Percentiles rank a stretch among this genome's conserved stretches.
Conservation (phyloP, 2,329 filamentous ascomycete genomes). For the Fusarium staphyleae region DNA sequence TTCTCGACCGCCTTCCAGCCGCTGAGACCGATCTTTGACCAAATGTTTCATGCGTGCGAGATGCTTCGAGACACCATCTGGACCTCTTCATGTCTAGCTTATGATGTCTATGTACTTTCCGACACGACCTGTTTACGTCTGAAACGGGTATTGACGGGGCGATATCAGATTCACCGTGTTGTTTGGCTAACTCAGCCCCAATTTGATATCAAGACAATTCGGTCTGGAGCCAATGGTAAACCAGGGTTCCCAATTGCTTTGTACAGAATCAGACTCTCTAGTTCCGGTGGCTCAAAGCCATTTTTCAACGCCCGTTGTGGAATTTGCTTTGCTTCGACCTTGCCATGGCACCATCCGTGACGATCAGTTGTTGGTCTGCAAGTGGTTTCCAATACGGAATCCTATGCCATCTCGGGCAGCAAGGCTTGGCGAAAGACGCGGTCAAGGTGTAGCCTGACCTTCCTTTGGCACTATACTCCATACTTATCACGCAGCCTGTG, state of each 20-base stretch:
- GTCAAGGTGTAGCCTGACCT: conserved; percentile 24
- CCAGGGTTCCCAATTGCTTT: conserved; percentile 1
- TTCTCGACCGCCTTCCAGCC: conserved; percentile 10
- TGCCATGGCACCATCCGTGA: conserved; percentile 20
- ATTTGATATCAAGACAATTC: conserved; percentile 1
- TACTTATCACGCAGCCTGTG: conserved; percentile 16
- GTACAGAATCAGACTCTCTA: conserved; percentile 3
- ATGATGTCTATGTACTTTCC: not conserved
- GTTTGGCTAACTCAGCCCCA: conserved; percentile 1
- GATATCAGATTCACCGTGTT: not conserved
- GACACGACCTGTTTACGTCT: conserved; percentile 1
- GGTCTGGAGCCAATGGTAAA: conserved; percentile 7
- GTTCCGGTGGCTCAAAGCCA: not conserved
- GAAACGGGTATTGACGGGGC: not conserved
- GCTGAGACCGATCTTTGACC: conserved; percentile 13
- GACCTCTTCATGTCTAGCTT: not conserved
- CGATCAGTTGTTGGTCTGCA: conserved; percentile 5
- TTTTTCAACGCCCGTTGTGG: not conserved
- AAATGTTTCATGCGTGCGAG: conserved; percentile 6
- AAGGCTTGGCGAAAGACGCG: conserved; percentile 31
- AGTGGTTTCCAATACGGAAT: conserved; percentile 14
- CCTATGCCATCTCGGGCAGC: conserved; percentile 17
- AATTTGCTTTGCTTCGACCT: conserved; percentile 22
- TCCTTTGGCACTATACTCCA: conserved; percentile 18
- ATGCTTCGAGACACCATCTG: conserved; percentile 1